phyloP scores from a whole-genome alignment of 139 green algal genomes.

The Chlamydomonas sp. region DNA sequence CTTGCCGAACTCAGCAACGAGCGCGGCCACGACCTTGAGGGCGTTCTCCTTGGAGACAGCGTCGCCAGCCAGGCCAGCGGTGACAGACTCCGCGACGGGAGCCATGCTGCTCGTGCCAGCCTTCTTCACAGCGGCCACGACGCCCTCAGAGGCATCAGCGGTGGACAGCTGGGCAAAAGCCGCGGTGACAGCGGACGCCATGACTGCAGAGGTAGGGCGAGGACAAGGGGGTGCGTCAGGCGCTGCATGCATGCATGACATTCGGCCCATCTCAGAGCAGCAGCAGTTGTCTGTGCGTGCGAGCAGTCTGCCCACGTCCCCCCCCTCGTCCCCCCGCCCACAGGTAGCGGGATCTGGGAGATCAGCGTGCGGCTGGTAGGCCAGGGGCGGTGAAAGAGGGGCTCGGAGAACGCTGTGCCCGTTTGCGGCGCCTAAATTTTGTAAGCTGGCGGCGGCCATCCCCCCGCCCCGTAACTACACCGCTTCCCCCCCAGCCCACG shows the following conservation, averaged over 20 bases:
- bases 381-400: too few relatives aligned
- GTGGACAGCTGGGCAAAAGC: constrained; percentile 13
- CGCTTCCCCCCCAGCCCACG: too few relatives aligned
- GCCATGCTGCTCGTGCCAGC: background rate
- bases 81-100: background rate
- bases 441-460: too few relatives aligned
- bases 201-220: background rate
- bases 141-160: background rate
- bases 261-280: background rate
- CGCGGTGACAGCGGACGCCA: background rate
- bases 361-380: too few relatives aligned
- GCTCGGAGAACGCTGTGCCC: too few relatives aligned
- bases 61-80: background rate
- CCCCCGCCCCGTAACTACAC: too few relatives aligned
- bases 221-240: too few relatives aligned
- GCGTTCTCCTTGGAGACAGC: background rate
- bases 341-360: too few relatives aligned
- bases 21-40: background rate
- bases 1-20: constrained; percentile 17
- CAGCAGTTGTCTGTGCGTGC: background rate
- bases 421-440: too few relatives aligned
- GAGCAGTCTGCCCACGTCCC: background rate
- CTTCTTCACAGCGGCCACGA: constrained; percentile 13
- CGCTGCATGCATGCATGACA: too few relatives aligned
- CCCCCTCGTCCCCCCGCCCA: background rate